phyloP scores from a whole-genome alignment of 352 stramenopile species.

The Pythium coloratum region DNA sequence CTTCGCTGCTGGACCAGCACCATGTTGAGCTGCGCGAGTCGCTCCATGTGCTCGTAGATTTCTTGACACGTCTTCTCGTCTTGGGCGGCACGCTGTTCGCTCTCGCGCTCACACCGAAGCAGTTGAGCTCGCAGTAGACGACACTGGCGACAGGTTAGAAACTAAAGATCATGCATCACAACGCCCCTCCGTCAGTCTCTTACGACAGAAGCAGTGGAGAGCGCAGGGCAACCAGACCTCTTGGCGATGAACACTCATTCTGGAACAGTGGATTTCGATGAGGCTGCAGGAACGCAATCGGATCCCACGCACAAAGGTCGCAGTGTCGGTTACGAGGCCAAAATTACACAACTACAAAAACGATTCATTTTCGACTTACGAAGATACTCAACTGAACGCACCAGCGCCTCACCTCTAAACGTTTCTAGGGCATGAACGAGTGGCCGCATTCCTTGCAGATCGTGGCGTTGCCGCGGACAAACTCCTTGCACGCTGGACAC shows the following conservation, averaged over 20 bases:
- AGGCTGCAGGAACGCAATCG: too few species aligned
- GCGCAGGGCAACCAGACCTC: background rate
- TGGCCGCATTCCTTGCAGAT: constrained; percentile 42
- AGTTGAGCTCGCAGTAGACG: constrained; percentile 13
- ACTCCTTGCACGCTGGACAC: constrained; percentile 69
- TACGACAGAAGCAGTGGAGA: background rate
- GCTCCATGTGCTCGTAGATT: constrained; percentile 53
- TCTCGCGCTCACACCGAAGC: constrained; percentile 2
- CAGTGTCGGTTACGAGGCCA: background rate
- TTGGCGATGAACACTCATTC: background rate
- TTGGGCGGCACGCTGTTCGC: constrained; percentile 25
- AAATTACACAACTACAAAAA: background rate
- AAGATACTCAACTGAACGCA: background rate
- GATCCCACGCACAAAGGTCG: too few species aligned
- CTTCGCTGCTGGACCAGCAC: constrained; percentile 17
- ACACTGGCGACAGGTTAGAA: constrained; percentile 8
- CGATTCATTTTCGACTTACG: background rate
- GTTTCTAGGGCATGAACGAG: constrained; percentile 9
- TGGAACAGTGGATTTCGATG: too few species aligned
- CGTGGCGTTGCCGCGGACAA: constrained; percentile 53
- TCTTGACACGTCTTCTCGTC: constrained; percentile 41
- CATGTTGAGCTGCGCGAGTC: constrained; percentile 40
- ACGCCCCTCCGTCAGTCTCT: background rate
- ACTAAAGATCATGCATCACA: background rate
- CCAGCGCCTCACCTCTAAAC: background rate